A percentile compares a stretch with the other conserved stretches of the same genome.
Conservation (phyloP, 129 eudicot genomes). For the Pseudognaphalium luteoalbum region DNA sequence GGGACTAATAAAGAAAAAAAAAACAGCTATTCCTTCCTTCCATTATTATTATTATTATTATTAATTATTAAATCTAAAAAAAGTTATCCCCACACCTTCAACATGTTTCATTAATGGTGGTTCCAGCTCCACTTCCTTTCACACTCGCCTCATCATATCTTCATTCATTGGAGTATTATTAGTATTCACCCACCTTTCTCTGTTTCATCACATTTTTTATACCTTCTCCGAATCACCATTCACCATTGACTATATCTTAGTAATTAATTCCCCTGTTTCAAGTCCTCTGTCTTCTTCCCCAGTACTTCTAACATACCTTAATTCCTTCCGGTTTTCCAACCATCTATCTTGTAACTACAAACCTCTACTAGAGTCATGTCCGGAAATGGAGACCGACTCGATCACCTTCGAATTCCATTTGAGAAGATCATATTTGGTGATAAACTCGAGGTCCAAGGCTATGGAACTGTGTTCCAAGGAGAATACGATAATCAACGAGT, state of each 20-base stretch:
- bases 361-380: slow-evolving; percentile 16
- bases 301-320: neutral
- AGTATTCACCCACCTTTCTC: slow-evolving; percentile 20
- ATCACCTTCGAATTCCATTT: slow-evolving; percentile 39
- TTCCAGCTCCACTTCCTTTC: slow-evolving; percentile 25
- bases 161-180: neutral
- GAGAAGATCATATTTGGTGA: slow-evolving; percentile 36
- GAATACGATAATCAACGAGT: slow-evolving; percentile 28
- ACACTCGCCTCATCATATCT: slow-evolving; percentile 20
- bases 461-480: slow-evolving; percentile 36
- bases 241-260: neutral
- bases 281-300: slow-evolving; percentile 18
- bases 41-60: too few relatives aligned
- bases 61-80: too few relatives aligned
- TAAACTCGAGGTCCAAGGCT: slow-evolving; percentile 26
- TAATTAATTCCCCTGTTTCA: neutral
- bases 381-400: slow-evolving; percentile 31
- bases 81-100: slow-evolving; percentile 12
- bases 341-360: neutral
- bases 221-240: neutral
- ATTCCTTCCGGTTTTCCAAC: neutral
- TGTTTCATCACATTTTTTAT: slow-evolving; percentile 13
- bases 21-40: neutral
- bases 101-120: slow-evolving; percentile 36
- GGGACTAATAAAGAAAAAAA: neutral